Evolutionary conservation across 495 filamentous ascomycete species (phyloP).

Genomic region (Immersiella caudata): DNA sequence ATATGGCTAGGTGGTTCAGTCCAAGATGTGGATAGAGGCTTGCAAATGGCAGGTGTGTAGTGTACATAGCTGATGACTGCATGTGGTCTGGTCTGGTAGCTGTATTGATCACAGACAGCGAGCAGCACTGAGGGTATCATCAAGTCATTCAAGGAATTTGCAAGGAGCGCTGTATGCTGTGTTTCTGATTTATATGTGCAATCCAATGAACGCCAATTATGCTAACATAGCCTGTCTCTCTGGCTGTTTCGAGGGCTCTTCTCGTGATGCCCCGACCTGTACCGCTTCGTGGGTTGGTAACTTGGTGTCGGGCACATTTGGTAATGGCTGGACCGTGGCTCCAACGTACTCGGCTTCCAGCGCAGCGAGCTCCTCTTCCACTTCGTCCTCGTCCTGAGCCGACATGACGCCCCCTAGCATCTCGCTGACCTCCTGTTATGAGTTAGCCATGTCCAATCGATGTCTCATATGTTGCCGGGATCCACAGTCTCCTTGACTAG

Average conservation of each 20-base stretch:
- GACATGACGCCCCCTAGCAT: slow-evolving; percentile 85
- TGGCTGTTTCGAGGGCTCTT: slow-evolving; percentile 33
- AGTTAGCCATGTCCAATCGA: no score
- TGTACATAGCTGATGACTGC: background rate
- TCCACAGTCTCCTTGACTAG: no score
- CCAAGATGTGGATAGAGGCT: background rate
- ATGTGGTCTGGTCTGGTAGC: background rate
- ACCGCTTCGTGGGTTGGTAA: slow-evolving; percentile 34
- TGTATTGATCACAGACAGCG: background rate
- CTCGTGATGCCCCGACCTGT: slow-evolving; percentile 16
- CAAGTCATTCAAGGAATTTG: background rate
- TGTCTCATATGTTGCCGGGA: no score
- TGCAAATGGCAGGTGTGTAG: background rate
- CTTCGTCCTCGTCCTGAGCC: slow-evolving; percentile 94
- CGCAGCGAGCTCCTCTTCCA: slow-evolving; percentile 88
- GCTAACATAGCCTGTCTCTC: slow-evolving; percentile 53
- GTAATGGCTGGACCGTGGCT: slow-evolving; percentile 45
- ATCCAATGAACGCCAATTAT: slow-evolving; percentile 24
- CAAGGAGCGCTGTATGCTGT: background rate
- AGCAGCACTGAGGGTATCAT: slow-evolving; percentile 7
- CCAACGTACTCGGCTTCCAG: slow-evolving; percentile 66
- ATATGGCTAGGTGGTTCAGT: background rate
- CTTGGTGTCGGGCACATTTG: slow-evolving; percentile 60
- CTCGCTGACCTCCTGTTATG: slow-evolving; percentile 76
- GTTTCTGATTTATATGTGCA: background rate